A percentile compares a stretch with the other conserved stretches of the same genome.
phyloP scores from a whole-genome alignment of 2,329 filamentous ascomycete genomes.

The Ophiostoma perfectum region DNA sequence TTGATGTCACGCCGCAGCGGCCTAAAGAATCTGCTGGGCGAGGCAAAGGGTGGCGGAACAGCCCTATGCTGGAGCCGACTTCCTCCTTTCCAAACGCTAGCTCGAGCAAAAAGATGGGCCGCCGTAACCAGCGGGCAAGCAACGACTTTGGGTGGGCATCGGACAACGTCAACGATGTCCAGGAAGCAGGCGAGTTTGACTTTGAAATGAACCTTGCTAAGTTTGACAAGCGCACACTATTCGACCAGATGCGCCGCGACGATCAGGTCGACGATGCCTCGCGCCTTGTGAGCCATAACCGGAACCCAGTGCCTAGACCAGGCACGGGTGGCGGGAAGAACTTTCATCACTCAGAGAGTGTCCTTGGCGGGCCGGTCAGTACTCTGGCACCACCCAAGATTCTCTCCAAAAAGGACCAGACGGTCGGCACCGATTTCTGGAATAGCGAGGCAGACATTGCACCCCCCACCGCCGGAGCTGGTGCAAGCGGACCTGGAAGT shows the following conservation, averaged over 20 bases:
- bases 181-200: constrained; percentile 91
- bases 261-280: constrained; percentile 85
- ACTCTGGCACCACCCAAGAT: constrained; percentile 31
- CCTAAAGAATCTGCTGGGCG: constrained; percentile 27
- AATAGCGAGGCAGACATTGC: constrained; percentile 68
- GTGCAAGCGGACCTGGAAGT: constrained; percentile 22
- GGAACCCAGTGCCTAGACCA: constrained; percentile 43
- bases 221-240: constrained; percentile 88
- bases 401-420: constrained; percentile 32
- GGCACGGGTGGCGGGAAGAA: constrained; percentile 81
- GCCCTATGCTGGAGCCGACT: constrained; percentile 55
- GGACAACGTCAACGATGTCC: constrained; percentile 89
- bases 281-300: constrained; percentile 86
- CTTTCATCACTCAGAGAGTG: constrained; percentile 84
- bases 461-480: constrained; percentile 24
- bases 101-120: constrained; percentile 52
- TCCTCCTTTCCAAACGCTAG: constrained; percentile 59
- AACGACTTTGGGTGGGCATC: constrained; percentile 83
- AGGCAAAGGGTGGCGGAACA: constrained; percentile 55
- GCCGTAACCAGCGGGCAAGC: constrained; percentile 32
- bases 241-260: constrained; percentile 84
- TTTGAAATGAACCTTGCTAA: constrained; percentile 85
- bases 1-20: constrained; percentile 25
- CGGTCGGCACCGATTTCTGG: constrained; percentile 51
- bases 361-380: constrained; percentile 57